Evolutionary conservation across 2,329 filamentous ascomycete genomes (phyloP).

Genomic region (Aureobasidium sp.): DNA sequence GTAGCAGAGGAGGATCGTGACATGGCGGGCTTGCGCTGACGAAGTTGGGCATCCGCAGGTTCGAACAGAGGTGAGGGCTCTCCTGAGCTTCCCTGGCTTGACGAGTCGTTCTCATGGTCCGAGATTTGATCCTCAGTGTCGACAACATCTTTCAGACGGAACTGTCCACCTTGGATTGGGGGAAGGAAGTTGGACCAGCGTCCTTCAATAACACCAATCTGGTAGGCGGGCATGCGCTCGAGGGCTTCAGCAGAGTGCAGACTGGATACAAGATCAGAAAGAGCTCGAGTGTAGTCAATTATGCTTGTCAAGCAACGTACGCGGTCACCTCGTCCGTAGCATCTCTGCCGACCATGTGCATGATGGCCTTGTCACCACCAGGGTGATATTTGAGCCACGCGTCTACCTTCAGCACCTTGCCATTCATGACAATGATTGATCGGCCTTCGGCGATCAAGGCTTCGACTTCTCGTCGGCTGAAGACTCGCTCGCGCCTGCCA

Average conservation of each 20-base stretch:
- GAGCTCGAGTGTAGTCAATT: not conserved
- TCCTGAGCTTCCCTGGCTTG: slow-evolving; percentile 49
- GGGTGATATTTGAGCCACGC: slow-evolving; percentile 85
- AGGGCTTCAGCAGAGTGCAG: slow-evolving; percentile 74
- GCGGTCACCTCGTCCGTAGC: slow-evolving; percentile 90
- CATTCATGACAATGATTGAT: slow-evolving; percentile 72
- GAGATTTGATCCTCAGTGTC: not conserved
- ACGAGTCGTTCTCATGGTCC: slow-evolving; percentile 32
- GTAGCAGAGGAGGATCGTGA: slow-evolving; percentile 48
- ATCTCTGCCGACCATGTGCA: slow-evolving; percentile 66
- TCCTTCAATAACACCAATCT: slow-evolving; percentile 72
- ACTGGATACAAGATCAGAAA: slow-evolving; percentile 12
- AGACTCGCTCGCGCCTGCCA: slow-evolving; percentile 14
- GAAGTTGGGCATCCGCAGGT: slow-evolving; percentile 34
- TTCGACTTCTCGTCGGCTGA: slow-evolving; percentile 49
- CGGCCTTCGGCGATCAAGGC: slow-evolving; percentile 74
- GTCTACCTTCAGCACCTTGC: slow-evolving; percentile 78
- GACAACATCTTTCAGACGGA: slow-evolving; percentile 46
- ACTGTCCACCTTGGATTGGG: slow-evolving; percentile 80
- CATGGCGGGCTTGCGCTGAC: slow-evolving; percentile 15
- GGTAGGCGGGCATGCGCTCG: slow-evolving; percentile 67
- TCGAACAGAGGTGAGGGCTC: slow-evolving; percentile 55
- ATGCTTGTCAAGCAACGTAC: slow-evolving; percentile 38
- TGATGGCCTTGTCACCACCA: slow-evolving; percentile 82
- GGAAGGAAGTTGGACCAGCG: slow-evolving; percentile 79